phyloP scores from a whole-genome alignment of 768 basidiomycete genomes.

The Russula earlei region DNA sequence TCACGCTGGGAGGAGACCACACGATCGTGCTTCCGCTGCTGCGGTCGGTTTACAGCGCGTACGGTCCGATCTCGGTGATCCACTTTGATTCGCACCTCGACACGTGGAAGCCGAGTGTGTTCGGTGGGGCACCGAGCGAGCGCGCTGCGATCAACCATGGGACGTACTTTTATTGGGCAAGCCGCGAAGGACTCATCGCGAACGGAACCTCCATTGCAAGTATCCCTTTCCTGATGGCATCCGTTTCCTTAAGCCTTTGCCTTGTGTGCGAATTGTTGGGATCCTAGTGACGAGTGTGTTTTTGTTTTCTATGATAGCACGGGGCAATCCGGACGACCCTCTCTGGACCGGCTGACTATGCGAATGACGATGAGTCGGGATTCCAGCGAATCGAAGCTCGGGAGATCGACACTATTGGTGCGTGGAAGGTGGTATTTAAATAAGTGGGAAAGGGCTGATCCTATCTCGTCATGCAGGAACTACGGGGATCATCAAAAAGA shows the following conservation, averaged over 20 bases:
- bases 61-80: constrained; percentile 73
- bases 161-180: constrained; percentile 87
- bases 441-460: neutral
- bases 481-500: constrained; percentile 70
- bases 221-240: constrained; percentile 35
- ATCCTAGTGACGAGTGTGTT: constrained; percentile 55
- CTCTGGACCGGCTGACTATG: constrained; percentile 67
- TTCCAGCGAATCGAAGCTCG: constrained; percentile 78
- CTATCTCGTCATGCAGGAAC: constrained; percentile 36
- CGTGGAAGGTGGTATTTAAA: constrained; percentile 10
- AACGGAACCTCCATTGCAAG: constrained; percentile 80
- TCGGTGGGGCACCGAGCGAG: constrained; percentile 62
- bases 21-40: constrained; percentile 63
- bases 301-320: constrained; percentile 41
- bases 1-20: constrained; percentile 85
- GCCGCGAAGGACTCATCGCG: constrained; percentile 68
- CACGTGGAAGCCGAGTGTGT: constrained; percentile 68
- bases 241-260: constrained; percentile 11
- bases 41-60: constrained; percentile 65
- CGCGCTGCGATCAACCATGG: constrained; percentile 79
- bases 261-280: constrained; percentile 36
- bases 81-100: constrained; percentile 85
- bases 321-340: constrained; percentile 83
- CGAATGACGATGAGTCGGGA: constrained; percentile 66
- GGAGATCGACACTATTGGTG: constrained; percentile 76